Conservation (phyloP, 2,329 filamentous ascomycete species). For the Penicillium freii region DNA sequence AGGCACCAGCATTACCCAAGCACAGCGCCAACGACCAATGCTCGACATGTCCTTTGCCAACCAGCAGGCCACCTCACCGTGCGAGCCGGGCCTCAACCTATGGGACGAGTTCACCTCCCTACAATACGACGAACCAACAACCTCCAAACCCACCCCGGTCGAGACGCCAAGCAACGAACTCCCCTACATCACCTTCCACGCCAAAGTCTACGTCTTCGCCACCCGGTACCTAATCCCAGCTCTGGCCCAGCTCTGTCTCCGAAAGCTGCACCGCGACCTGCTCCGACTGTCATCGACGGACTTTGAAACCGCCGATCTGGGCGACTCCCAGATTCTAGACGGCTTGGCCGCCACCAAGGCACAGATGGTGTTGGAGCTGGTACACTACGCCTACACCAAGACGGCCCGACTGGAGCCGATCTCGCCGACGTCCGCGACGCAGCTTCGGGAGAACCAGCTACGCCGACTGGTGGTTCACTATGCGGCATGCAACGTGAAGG, state of each 20-base stretch:
- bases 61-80: conserved; percentile 31
- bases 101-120: conserved; percentile 42
- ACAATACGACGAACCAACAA: conserved; percentile 32
- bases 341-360: conserved; percentile 31
- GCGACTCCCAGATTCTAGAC: conserved; percentile 21
- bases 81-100: conserved; percentile 33
- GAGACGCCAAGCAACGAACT: conserved; percentile 21
- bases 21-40: conserved; percentile 18
- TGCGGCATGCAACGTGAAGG: conserved; percentile 41
- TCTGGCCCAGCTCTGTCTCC: conserved; percentile 41
- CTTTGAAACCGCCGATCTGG: conserved; percentile 11
- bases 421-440: conserved; percentile 34
- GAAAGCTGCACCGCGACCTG: conserved; percentile 41
- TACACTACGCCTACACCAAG: conserved; percentile 41
- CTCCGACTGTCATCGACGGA: conserved; percentile 31
- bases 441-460: conserved; percentile 42
- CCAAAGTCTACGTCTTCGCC: conserved; percentile 47
- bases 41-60: conserved; percentile 41
- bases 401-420: conserved; percentile 43
- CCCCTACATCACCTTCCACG: conserved; percentile 44
- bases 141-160: conserved; percentile 10
- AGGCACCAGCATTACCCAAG: not conserved
- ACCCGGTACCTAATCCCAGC: conserved; percentile 42
- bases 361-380: conserved; percentile 38
- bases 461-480: conserved; percentile 42